Evolutionary conservation across 2,329 filamentous ascomycete genomes (phyloP), one percentile per base, ranked within the genome.

Genomic region (Penicillium sp.): DNA sequence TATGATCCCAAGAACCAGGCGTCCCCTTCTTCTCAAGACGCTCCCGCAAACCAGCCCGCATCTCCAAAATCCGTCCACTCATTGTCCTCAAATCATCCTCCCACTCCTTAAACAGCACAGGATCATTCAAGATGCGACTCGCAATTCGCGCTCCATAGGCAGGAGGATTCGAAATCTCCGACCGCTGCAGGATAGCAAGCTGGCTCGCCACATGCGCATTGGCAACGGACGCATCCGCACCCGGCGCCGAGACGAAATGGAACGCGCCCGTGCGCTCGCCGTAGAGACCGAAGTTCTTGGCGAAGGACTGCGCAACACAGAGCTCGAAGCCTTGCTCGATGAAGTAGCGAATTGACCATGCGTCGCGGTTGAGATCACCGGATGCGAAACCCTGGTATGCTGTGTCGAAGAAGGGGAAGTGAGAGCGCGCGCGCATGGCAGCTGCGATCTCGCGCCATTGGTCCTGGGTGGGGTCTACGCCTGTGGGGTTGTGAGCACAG

Each of bases 331-430:
- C 96, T 74, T 95, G 88, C 70, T 93, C 88, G 68, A 96, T 81
- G 71, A 99, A 99, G 82, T 96, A 90, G 64, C 91, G 89, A 66
- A 99, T 88, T n/a, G 94, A 90, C 81, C 88, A 92, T 61, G 90
- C 90, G 73, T 99, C 94, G 57, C 86, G 85, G 65, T 83, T 81
- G 20, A 97, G 84, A 73, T 95, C 87, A 56, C 94, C 94, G 1
- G 94, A 96, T 3, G 94, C 94, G 73, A 99, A 99, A 54, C 94
- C 93, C 77, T 97, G 94, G 81, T 99, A 99, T 54, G 94, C 94
- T 62, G 86, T 90, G 81, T 99, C 94, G 78, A 99, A 97, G 85
- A 99, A 97, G 68, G 94, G 93, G 79, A 99, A 96, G 76, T 95
- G 93, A 61, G 85, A 85, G 77, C 89, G 91, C 68, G 85, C 75